Percentiles rank a stretch among this genome's conserved stretches.
phyloP scores from a whole-genome alignment of 371 early-diverging fungal genomes.

The Lichtheimia ornata region DNA sequence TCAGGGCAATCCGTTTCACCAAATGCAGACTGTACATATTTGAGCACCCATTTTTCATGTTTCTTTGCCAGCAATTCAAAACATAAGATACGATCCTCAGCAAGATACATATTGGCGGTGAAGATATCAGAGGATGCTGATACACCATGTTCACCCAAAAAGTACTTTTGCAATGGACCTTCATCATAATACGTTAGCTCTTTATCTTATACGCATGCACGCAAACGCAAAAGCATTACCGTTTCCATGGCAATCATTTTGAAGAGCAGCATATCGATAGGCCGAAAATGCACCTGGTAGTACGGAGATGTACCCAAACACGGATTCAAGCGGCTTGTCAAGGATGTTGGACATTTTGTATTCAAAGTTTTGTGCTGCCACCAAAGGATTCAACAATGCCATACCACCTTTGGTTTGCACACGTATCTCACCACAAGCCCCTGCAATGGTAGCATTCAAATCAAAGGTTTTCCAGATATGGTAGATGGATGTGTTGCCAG shows the following conservation, averaged over 20 bases:
- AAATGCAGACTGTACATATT: constrained; percentile 66
- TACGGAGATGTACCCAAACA: constrained; percentile 88
- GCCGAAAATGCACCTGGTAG: constrained; percentile 88
- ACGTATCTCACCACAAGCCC: constrained; percentile 88
- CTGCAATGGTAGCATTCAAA: constrained; percentile 66
- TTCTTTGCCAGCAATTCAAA: constrained; percentile 83
- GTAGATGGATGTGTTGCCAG: constrained; percentile 70
- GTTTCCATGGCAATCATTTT: constrained; percentile 56
- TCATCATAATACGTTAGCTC: not conserved
- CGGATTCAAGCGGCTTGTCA: constrained; percentile 85
- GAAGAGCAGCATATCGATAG: constrained; percentile 78
- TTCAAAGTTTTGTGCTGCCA: constrained; percentile 93
- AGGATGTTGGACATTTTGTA: constrained; percentile 92
- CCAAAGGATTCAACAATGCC: constrained; percentile 78
- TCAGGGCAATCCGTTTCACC: constrained; percentile 89
- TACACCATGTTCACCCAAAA: constrained; percentile 63
- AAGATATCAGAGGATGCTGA: constrained; percentile 55
- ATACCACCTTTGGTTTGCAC: constrained; percentile 53
- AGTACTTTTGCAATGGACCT: constrained; percentile 77
- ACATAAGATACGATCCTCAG: constrained; percentile 87
- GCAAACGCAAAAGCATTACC: constrained; percentile 33
- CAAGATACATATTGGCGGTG: constrained; percentile 76
- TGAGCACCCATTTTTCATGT: constrained; percentile 67
- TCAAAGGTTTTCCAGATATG: constrained; percentile 83
- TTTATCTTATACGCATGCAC: not conserved